Evolutionary conservation across 176 grass and related monocot species (phyloP).

Genomic region (Dactylis glomerata): DNA sequence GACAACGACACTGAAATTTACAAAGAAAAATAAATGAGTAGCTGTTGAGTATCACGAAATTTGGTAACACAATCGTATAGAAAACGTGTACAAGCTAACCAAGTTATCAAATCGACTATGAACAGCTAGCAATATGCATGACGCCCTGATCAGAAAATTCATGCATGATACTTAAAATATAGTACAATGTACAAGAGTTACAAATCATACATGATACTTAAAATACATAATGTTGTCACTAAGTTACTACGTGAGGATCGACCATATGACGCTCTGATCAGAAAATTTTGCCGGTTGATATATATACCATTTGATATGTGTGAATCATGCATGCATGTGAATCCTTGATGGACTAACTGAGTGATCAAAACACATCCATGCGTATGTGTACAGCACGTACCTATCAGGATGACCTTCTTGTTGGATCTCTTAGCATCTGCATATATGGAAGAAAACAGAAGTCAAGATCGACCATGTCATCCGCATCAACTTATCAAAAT

Average conservation of each 20-base stretch:
- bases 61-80: background rate
- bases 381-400: background rate
- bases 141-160: no score
- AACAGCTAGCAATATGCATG: background rate
- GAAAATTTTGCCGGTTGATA: no score
- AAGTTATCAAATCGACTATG: background rate
- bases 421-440: conserved; percentile 30
- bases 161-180: no score
- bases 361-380: background rate
- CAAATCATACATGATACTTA: no score
- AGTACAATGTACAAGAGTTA: no score
- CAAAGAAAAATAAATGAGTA: background rate
- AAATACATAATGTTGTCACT: no score
- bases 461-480: background rate
- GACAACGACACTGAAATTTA: conserved; percentile 30
- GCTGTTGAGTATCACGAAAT: background rate
- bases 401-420: conserved; percentile 35
- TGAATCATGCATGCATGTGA: background rate
- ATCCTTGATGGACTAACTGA: background rate
- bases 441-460: background rate
- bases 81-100: background rate
- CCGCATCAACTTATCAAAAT: background rate
- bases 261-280: no score
- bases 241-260: no score
- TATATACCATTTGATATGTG: background rate